Base-by-base conservation (phyloP, 768 basidiomycete species). In the Tulasnella sp. region DNA sequence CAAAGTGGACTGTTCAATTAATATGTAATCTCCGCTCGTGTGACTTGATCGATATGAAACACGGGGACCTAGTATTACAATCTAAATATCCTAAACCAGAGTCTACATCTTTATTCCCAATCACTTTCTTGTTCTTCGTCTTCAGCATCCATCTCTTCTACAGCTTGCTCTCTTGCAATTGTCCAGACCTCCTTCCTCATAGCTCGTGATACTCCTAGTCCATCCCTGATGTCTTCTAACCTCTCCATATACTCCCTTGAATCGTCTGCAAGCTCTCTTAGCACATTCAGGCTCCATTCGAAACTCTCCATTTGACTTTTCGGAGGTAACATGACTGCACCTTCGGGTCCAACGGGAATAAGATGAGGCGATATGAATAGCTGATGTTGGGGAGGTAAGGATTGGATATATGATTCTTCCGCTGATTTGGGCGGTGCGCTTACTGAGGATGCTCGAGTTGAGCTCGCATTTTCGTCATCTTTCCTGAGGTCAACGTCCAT, bases 241-340 rank as follows among this genome's bases (percentile, higher is more conserved):
- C 87, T 75, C 60, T 89, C 87, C 4, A 83, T 78, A 60, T 90
- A 91, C 64, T 90, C 88, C 39, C 85, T 71, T 4, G 82, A 83
- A 58, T 91, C 88, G 59, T 90, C 88, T 57, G 85, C 81, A 19
- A 91, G 68, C 58, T 91, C 88, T 45, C 82, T 76, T 46, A 90
- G 65, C 2, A 76, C 72, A 13, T 80, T 75, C 32, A 89, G 58
- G 12, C 81, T 78, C 61, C 84, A 87, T 60, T 88, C 84, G 49
- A 90, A 62, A 12, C 68, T 79, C 41, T 78, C 80, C 53, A 76
- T 64, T 57, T 85, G 83, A 66, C 75, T 72, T 50, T 81, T 77
- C 19, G 77, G 76, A 29, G 27, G 32, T 19, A 53, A 33, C 10
- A 35, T 53, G n/a, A 45, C 44, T 12, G 44, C 52, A 13, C 20